Percentiles rank a stretch among this genome's conserved stretches.
phyloP scores from a whole-genome alignment of 176 grass and related monocot genomes.

The Stipa capillata region DNA sequence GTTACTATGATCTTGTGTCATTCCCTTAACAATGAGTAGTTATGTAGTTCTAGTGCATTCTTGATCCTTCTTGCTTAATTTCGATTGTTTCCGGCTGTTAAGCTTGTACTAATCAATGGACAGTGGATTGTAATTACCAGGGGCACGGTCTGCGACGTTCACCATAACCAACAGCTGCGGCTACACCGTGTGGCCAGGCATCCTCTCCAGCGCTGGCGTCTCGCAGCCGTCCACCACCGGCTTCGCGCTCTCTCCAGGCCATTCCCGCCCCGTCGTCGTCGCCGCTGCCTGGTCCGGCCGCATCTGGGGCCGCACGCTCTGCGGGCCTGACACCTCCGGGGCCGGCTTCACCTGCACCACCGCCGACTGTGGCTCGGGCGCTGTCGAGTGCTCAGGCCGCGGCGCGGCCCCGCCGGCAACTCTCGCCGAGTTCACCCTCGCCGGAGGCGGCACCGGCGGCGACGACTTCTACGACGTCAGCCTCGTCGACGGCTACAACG shows the following conservation, averaged over 20 bases:
- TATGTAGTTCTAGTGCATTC: not conserved
- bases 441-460: not conserved
- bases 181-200: conserved; percentile 46
- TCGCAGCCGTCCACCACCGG: conserved; percentile 31
- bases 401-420: conserved; percentile 37
- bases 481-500: conserved; percentile 91
- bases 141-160: conserved; percentile 9
- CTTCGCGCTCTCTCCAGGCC: conserved; percentile 27
- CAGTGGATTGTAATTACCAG: not conserved
- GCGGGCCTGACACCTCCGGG: not conserved
- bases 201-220: conserved; percentile 49
- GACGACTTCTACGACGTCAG: conserved; percentile 96
- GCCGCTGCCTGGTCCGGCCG: conserved; percentile 39
- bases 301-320: conserved; percentile 51
- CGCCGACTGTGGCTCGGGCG: conserved; percentile 50
- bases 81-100: not conserved
- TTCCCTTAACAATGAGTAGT: not conserved
- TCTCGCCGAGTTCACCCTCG: conserved; percentile 57
- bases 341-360: conserved; percentile 35
- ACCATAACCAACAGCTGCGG: conserved; percentile 43
- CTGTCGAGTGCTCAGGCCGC: conserved; percentile 37
- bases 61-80: not conserved
- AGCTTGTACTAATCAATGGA: not conserved
- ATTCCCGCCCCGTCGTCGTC: not conserved
- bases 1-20: no score